These are phyloP conservation scores for Bathelium albidoporum DNA, from an alignment of 495 filamentous ascomycete species.

Conservation along the genomic window DNA sequence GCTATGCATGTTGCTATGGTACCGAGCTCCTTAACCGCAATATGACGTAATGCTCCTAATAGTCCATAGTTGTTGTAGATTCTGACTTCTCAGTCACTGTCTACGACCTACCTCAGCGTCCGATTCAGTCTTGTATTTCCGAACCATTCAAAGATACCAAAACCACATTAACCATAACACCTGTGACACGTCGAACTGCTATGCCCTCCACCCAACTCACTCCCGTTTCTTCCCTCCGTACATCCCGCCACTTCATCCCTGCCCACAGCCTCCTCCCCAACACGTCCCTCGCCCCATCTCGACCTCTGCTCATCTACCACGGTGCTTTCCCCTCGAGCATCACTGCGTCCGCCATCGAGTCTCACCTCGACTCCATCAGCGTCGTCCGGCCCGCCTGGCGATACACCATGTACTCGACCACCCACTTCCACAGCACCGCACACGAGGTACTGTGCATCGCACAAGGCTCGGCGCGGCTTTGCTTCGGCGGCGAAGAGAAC, in stretches of 20 bases:
- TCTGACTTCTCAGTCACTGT: no score
- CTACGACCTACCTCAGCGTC: no score
- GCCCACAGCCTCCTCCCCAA: constrained; percentile 50
- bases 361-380: constrained; percentile 40
- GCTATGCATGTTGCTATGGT: no score
- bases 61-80: no score
- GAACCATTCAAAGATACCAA: no score
- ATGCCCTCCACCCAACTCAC: constrained; percentile 22
- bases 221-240: constrained; percentile 38
- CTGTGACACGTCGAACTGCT: no score
- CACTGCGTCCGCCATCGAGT: constrained; percentile 38
- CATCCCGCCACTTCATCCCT: constrained; percentile 51
- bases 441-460: constrained; percentile 58
- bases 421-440: constrained; percentile 56
- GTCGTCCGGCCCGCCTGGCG: constrained; percentile 55
- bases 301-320: constrained; percentile 50
- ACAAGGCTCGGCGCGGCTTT: constrained; percentile 48
- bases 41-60: background rate
- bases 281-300: constrained; percentile 47
- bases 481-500: constrained; percentile 58
- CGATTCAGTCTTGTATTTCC: no score
- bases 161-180: no score
- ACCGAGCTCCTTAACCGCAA: background rate
- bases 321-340: constrained; percentile 36
- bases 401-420: constrained; percentile 54